Evolutionary conservation across 1,284 basidiomycete genomes (phyloP).

Genomic region (Boletus putidus): DNA sequence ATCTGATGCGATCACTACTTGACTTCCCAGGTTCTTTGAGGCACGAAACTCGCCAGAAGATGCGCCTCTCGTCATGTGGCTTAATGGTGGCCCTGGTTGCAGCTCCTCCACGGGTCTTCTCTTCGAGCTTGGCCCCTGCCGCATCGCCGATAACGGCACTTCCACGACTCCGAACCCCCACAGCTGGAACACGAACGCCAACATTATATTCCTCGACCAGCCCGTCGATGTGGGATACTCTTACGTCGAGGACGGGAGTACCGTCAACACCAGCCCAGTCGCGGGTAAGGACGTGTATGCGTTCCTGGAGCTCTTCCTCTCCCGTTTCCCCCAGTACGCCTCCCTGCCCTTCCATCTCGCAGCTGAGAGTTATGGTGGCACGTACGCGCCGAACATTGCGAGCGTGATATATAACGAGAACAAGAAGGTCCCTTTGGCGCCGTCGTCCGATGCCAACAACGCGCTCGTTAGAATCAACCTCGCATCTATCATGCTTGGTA

Average conservation of each 20-base stretch:
- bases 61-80: constrained; percentile 86
- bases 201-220: constrained; percentile 81
- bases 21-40: constrained; percentile 76
- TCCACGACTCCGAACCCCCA: constrained; percentile 72
- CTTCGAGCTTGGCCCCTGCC: constrained; percentile 88
- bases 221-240: constrained; percentile 90
- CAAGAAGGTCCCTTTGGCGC: constrained; percentile 46
- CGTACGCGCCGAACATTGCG: constrained; percentile 78
- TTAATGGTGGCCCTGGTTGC: constrained; percentile 85
- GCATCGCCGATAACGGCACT: constrained; percentile 64
- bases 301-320: constrained; percentile 86
- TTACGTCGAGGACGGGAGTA: constrained; percentile 70
- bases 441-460: constrained; percentile 26
- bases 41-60: constrained; percentile 67
- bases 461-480: constrained; percentile 68
- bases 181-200: constrained; percentile 72
- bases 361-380: constrained; percentile 80
- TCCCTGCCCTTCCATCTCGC: constrained; percentile 68
- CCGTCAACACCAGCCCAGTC: constrained; percentile 69
- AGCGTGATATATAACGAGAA: constrained; percentile 77
- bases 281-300: constrained; percentile 86
- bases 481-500: constrained; percentile 77
- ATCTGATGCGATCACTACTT: constrained; percentile 30
- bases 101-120: constrained; percentile 78
- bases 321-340: constrained; percentile 68